A percentile compares a stretch with the other conserved stretches of the same genome.
phyloP scores from a whole-genome alignment of 1,284 basidiomycete species.

The Boletus smithii region DNA sequence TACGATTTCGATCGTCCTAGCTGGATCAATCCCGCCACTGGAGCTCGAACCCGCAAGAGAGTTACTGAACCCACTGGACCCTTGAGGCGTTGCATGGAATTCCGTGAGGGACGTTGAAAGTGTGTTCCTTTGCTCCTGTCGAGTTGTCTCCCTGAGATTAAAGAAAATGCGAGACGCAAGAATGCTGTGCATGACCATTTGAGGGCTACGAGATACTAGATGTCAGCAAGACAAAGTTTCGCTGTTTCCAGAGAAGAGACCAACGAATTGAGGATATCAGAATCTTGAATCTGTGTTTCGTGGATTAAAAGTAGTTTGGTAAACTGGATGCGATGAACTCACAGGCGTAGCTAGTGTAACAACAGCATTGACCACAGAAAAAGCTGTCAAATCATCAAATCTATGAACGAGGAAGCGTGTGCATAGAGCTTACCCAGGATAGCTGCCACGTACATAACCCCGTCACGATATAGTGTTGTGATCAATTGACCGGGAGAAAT shows the following conservation, averaged over 20 bases:
- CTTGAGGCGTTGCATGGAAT: constrained; percentile 7
- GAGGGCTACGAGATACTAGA: constrained; percentile 13
- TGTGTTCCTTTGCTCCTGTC: constrained; percentile 1
- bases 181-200: constrained; percentile 25
- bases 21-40: neutral
- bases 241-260: neutral
- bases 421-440: constrained; percentile 12
- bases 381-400: constrained; percentile 12
- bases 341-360: constrained; percentile 12
- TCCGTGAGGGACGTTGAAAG: constrained; percentile 12
- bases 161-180: constrained; percentile 30
- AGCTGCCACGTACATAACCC: constrained; percentile 19
- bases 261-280: constrained; percentile 20
- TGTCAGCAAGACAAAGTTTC: constrained; percentile 2
- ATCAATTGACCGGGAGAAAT: constrained; percentile 11
- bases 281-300: constrained; percentile 11
- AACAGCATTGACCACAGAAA: constrained; percentile 20
- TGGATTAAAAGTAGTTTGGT: neutral
- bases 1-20: neutral
- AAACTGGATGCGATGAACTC: neutral
- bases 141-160: constrained; percentile 25
- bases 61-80: constrained; percentile 1
- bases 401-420: neutral
- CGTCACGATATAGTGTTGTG: constrained; percentile 23
- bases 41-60: neutral